Evolutionary conservation across 306 rosid species (phyloP), one percentile per base, ranked within the genome.

Genomic region (Medicago ruthenica): DNA sequence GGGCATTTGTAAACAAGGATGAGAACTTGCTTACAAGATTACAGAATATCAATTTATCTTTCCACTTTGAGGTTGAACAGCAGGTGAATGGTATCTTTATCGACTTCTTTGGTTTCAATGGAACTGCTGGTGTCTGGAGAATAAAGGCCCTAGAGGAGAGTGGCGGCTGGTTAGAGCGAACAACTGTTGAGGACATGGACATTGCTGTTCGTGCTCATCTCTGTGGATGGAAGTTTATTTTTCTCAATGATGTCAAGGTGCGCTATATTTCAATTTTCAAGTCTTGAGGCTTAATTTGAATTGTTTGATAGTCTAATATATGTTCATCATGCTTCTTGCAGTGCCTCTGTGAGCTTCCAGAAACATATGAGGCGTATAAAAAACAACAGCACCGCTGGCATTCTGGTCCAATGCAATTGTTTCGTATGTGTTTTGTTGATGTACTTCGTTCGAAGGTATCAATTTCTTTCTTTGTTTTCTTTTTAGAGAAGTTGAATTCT

Each of bases 291-390:
- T 53, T 74, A 27, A 78, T 79, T 24, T 42, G 58, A 57, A 67
- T 27, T 65, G 17, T 48, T 15, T 74, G 9, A 50, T 44, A 45
- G 48, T 79, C 83, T 83, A 77, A 83, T 77, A 55, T 85, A 60
- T 85, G 74, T 62, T 39, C 75, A 48, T 75, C 53, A 60, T 64
- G 27, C 76, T 81, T 66, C 55, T 84, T 80, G 79, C 90, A 95
- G 99, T 92, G 99, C 88, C 97, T 92, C 71, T 95, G 99, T 85
- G 97, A 95, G 80, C 99, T 95, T 81, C 99, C 97, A 9, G 99
- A 95, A 90, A 90, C 99, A 76, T 95, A 90, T 16, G 97, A 91
- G 74, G 99, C 99, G 18, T 92, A 95, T 86, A 95, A 92, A 81
- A 92, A 95, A 78, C 99, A 95, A 85, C 99, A 95, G 70, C 96